Evolutionary conservation across 345 rosid species (phyloP).

Genomic region (Hevea brasiliensis): DNA sequence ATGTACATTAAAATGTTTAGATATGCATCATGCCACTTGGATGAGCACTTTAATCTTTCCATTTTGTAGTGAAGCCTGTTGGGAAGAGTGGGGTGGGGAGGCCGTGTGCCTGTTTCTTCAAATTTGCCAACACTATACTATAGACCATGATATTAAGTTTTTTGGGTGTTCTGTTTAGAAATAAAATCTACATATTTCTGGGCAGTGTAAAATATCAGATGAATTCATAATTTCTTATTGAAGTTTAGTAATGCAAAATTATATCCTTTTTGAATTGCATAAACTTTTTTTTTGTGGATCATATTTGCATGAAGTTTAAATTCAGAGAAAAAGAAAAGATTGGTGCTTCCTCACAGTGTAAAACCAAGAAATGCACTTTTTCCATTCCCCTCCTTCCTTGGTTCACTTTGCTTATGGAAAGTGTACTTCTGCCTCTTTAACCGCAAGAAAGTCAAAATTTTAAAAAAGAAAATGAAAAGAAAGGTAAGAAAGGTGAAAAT

Average conservation of each 20-base stretch:
- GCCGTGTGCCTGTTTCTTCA: neutral
- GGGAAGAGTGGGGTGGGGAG: neutral
- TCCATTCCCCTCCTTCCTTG: neutral
- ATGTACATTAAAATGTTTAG: conserved; percentile 1
- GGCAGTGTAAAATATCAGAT: neutral
- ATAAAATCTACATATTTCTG: neutral
- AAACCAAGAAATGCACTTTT: neutral
- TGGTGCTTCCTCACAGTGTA: neutral
- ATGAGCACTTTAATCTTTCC: neutral
- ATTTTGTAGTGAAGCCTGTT: neutral
- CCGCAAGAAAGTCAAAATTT: neutral
- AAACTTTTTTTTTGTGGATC: neutral
- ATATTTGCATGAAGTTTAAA: neutral
- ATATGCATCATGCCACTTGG: neutral
- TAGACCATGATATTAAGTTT: neutral
- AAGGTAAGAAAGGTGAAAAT: neutral
- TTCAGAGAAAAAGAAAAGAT: neutral
- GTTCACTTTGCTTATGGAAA: neutral
- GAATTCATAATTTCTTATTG: neutral
- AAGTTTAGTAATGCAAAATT: neutral
- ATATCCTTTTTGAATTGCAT: neutral
- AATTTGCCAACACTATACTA: neutral
- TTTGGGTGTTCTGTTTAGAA: neutral
- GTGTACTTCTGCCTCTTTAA: neutral
- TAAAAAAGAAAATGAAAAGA: no score